phyloP scores from a whole-genome alignment of 768 basidiomycete genomes.

The Tremella fuciformis region DNA sequence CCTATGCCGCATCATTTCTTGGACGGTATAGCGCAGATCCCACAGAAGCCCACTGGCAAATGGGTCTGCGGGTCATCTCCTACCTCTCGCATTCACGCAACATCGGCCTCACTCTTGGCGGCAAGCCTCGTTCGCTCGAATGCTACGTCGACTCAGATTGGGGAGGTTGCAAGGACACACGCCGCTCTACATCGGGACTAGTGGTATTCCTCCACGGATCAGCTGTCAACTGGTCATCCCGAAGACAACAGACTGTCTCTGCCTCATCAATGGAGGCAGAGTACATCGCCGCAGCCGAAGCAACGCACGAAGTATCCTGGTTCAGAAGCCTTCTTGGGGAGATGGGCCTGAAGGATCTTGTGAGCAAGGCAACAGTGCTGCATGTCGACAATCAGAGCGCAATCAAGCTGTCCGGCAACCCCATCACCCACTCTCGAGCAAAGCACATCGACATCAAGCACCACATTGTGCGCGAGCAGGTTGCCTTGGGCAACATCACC shows the following conservation, averaged over 20 bases:
- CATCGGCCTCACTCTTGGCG: conserved; percentile 49
- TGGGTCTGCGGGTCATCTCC: conserved; percentile 3
- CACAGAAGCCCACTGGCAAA: conserved; percentile 46
- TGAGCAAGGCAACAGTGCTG: conserved; percentile 7
- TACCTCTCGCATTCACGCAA: conserved; percentile 44
- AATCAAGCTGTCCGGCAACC: conserved; percentile 10
- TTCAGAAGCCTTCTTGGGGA: conserved; percentile 27
- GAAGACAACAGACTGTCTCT: conserved; percentile 54
- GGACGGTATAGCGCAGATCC: conserved; percentile 23
- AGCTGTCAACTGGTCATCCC: conserved; percentile 54
- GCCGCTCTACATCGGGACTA: conserved; percentile 51
- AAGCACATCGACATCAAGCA: not conserved
- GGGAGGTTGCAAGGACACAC: conserved; percentile 39
- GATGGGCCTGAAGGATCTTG: conserved; percentile 6
- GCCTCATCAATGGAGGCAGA: conserved; percentile 56
- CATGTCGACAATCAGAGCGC: conserved; percentile 54
- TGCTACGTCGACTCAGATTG: conserved; percentile 48
- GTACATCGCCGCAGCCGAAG: conserved; percentile 54
- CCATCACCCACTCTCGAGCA: not conserved
- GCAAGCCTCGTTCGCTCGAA: conserved; percentile 15
- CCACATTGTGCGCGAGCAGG: not conserved
- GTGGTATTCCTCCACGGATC: conserved; percentile 22
- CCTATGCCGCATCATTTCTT: conserved; percentile 20
- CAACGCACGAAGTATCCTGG: conserved; percentile 54
- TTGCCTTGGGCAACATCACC: not conserved